Evolutionary conservation across 352 stramenopile species (phyloP).

Genomic region (Pythium myriotylum): DNA sequence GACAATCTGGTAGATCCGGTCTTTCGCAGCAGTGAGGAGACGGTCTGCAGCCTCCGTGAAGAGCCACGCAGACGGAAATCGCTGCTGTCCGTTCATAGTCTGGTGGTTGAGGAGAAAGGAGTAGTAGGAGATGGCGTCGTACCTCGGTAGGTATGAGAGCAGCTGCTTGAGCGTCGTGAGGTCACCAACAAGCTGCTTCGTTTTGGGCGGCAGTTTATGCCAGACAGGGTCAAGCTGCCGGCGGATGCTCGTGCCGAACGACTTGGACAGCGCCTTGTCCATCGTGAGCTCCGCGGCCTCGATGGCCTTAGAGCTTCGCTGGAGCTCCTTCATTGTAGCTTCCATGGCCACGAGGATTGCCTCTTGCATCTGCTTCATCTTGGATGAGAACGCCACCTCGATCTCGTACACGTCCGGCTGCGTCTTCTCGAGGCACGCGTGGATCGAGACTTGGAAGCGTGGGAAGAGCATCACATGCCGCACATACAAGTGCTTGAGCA

Average conservation of each 20-base stretch:
- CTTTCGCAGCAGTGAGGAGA: constrained; percentile 92
- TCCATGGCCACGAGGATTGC: constrained; percentile 93
- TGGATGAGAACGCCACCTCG: constrained; percentile 88
- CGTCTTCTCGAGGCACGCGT: constrained; percentile 80
- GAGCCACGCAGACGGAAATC: constrained; percentile 93
- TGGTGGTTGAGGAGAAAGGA: constrained; percentile 93
- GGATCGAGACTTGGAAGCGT: constrained; percentile 93
- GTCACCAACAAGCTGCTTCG: constrained; percentile 93
- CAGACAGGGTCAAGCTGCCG: constrained; percentile 96
- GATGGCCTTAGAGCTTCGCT: constrained; percentile 83
- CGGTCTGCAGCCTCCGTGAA: constrained; percentile 93
- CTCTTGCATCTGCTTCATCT: constrained; percentile 95
- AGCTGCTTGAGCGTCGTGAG: constrained; percentile 76
- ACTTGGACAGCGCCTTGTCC: constrained; percentile 92
- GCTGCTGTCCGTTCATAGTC: constrained; percentile 78
- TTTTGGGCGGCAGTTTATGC: constrained; percentile 93
- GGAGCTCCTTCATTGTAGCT: constrained; percentile 93
- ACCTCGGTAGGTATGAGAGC: constrained; percentile 94
- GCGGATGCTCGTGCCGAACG: constrained; percentile 62
- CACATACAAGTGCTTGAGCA: constrained; percentile 94
- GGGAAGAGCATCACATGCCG: constrained; percentile 94
- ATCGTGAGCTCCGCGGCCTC: constrained; percentile 89
- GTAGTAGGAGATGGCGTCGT: constrained; percentile 97
- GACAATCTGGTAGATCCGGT: constrained; percentile 90
- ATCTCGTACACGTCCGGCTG: constrained; percentile 95